Evolutionary conservation across 495 filamentous ascomycete species (phyloP).

Genomic region (Tuber microsphaerosporum): DNA sequence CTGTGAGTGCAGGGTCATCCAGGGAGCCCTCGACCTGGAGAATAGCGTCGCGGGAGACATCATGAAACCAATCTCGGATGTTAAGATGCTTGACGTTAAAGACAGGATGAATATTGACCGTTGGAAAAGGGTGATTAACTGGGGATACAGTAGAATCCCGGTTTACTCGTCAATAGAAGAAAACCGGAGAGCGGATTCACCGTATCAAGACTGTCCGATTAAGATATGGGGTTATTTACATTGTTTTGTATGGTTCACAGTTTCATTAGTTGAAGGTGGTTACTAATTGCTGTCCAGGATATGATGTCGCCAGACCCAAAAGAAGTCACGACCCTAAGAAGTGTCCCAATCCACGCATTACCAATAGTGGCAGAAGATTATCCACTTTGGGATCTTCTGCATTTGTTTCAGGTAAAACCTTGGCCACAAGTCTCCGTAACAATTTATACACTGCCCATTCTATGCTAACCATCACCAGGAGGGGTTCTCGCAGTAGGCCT

Average conservation of each 20-base stretch:
- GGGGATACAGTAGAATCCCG: slow-evolving; percentile 31
- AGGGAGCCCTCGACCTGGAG: slow-evolving; percentile 28
- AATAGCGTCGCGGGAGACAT: slow-evolving; percentile 28
- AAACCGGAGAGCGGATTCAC: slow-evolving; percentile 10
- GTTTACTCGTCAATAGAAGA: slow-evolving; percentile 18
- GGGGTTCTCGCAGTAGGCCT: slow-evolving; percentile 30
- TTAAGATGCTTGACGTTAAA: slow-evolving; percentile 30
- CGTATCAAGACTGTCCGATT: slow-evolving; percentile 29
- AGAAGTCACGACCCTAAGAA: slow-evolving; percentile 31
- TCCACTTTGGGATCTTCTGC: slow-evolving; percentile 34
- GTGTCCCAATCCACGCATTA: slow-evolving; percentile 25
- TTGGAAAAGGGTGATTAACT: slow-evolving; percentile 25
- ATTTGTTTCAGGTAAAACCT: slow-evolving; percentile 25
- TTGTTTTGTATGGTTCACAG: slow-evolving; percentile 20
- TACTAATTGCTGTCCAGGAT: slow-evolving; percentile 14
- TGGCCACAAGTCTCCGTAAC: background rate
- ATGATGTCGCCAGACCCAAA: slow-evolving; percentile 27
- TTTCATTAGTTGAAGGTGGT: background rate
- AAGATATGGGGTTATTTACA: slow-evolving; percentile 33
- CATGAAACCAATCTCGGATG: slow-evolving; percentile 29
- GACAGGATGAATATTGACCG: slow-evolving; percentile 29
- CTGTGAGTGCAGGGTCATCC: slow-evolving; percentile 15
- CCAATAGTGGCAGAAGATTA: slow-evolving; percentile 25
- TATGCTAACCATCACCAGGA: slow-evolving; percentile 10
- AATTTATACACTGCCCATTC: background rate